Evolutionary conservation across 805 yeast species (phyloP).

Genomic region (Candida koratica): DNA sequence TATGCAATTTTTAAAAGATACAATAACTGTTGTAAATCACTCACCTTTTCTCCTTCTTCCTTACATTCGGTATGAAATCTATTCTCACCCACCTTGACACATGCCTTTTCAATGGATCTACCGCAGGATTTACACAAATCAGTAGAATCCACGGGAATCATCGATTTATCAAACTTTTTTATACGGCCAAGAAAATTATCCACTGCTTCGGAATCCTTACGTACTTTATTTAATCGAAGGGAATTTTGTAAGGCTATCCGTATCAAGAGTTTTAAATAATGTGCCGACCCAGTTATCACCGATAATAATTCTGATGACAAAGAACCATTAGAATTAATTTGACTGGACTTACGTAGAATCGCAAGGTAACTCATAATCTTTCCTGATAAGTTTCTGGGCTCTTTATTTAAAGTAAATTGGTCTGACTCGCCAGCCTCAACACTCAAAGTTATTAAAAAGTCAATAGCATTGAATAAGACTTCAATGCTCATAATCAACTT

Average conservation of each 20-base stretch:
- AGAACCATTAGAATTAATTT: slow-evolving; percentile 39
- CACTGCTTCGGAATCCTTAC: slow-evolving; percentile 57
- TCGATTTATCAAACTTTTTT: slow-evolving; percentile 18
- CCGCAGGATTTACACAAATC: slow-evolving; percentile 73
- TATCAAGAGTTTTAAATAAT: slow-evolving; percentile 80
- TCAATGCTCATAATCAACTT: slow-evolving; percentile 69
- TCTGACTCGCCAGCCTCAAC: background rate
- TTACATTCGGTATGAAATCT: slow-evolving; percentile 82
- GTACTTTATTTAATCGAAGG: slow-evolving; percentile 56
- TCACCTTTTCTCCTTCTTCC: slow-evolving; percentile 40
- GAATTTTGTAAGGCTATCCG: slow-evolving; percentile 78
- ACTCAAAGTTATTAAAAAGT: slow-evolving; percentile 34
- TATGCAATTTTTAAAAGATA: slow-evolving; percentile 81
- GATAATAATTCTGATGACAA: slow-evolving; percentile 68
- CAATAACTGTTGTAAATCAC: slow-evolving; percentile 68
- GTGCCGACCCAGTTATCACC: slow-evolving; percentile 87
- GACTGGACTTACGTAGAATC: slow-evolving; percentile 60
- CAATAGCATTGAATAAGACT: slow-evolving; percentile 72
- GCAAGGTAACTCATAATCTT: slow-evolving; percentile 88
- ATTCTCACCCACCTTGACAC: slow-evolving; percentile 52
- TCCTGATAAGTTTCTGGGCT: slow-evolving; percentile 85
- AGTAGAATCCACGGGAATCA: slow-evolving; percentile 56
- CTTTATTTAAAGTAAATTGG: slow-evolving; percentile 37
- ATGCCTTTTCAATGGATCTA: slow-evolving; percentile 79
- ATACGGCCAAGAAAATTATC: slow-evolving; percentile 51